phyloP scores from a whole-genome alignment of 75 land plant species.

The Picea sitchensis region DNA sequence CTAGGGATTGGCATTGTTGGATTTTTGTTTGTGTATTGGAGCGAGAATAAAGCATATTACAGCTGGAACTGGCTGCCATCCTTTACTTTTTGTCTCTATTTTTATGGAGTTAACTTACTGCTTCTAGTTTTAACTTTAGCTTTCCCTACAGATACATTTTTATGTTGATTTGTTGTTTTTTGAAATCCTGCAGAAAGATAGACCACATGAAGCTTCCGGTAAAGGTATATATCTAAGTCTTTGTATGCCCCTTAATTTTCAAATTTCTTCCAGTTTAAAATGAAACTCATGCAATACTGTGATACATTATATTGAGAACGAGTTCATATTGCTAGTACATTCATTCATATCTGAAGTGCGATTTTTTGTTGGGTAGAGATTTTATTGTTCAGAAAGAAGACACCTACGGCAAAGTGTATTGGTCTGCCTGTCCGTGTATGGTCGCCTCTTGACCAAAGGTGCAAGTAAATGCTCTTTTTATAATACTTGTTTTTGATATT shows the following conservation, averaged over 20 bases:
- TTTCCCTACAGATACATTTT: no score
- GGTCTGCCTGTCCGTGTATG: conserved; percentile 7
- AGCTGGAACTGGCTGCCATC: no score
- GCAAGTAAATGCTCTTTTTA: background rate
- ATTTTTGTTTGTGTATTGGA: no score
- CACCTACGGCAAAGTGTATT: background rate
- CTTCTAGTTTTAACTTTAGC: no score
- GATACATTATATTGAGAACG: background rate
- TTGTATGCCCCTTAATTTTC: background rate
- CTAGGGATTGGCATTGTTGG: no score
- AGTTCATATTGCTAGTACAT: background rate
- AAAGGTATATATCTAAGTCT: conserved; percentile 2
- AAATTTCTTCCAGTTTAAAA: no score
- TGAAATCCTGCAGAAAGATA: background rate
- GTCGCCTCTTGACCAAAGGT: conserved; percentile 8
- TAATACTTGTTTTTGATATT: background rate
- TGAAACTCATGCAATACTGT: no score
- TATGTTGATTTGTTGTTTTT: no score
- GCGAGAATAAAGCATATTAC: no score
- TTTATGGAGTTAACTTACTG: no score
- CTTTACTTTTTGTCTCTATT: no score
- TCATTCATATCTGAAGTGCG: background rate
- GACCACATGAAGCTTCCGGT: background rate
- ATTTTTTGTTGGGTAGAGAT: background rate
- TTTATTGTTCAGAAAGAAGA: background rate